Evolutionary conservation across 2,329 filamentous ascomycete genomes (phyloP).

Genomic region (Exophiala bonariae): DNA sequence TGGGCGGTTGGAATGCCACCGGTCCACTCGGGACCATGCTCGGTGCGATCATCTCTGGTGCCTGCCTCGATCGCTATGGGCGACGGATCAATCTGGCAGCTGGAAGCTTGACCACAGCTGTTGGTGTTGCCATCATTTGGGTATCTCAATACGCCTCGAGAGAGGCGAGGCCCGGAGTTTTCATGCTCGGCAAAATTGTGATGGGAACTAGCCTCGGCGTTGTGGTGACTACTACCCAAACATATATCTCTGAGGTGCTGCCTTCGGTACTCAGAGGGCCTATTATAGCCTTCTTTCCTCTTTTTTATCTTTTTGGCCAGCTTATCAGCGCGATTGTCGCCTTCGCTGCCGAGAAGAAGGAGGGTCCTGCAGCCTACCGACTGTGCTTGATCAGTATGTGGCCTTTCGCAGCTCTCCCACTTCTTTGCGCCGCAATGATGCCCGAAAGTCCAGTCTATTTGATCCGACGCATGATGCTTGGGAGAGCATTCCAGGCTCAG

Average conservation of each 20-base stretch:
- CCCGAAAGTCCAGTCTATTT: slow-evolving; percentile 55
- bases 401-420: slow-evolving; percentile 44
- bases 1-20: slow-evolving; percentile 46
- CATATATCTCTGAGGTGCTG: too few species aligned
- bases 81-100: slow-evolving; percentile 39
- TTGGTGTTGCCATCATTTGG: slow-evolving; percentile 39
- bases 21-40: slow-evolving; percentile 40
- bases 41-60: slow-evolving; percentile 40
- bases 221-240: too few species aligned
- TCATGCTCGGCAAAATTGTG: too few species aligned
- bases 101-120: slow-evolving; percentile 39
- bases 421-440: slow-evolving; percentile 46
- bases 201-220: too few species aligned
- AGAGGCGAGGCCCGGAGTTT: too few species aligned
- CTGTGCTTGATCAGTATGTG: slow-evolving; percentile 33
- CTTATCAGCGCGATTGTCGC: slow-evolving; percentile 9
- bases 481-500: slow-evolving; percentile 47
- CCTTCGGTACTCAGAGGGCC: too few species aligned
- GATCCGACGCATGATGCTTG: slow-evolving; percentile 42
- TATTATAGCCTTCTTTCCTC: too few species aligned
- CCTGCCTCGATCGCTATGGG: slow-evolving; percentile 42
- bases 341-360: slow-evolving; percentile 31
- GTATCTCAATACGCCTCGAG: slow-evolving; percentile 20
- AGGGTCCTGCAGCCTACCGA: too few species aligned
- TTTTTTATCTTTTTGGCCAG: background rate